Percentiles rank a stretch among this genome's conserved stretches.
phyloP scores from a whole-genome alignment of 179 eudicot genomes.

The Corrigiola litoralis region DNA sequence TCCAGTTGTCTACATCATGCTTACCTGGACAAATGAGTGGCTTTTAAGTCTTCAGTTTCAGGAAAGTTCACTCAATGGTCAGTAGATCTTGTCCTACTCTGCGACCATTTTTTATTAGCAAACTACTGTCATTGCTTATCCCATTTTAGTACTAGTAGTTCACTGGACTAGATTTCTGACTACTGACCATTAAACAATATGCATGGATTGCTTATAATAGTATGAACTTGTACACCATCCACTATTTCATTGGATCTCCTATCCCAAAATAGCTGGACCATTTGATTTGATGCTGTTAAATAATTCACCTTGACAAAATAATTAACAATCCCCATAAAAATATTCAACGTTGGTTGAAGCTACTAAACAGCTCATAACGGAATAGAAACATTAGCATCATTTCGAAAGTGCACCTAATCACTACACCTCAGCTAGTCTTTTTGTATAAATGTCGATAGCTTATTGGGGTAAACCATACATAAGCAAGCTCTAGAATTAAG shows the following conservation, averaged over 20 bases:
- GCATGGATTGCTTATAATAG: slow-evolving; percentile 27
- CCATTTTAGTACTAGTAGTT: slow-evolving; percentile 8
- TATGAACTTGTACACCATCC: slow-evolving; percentile 21
- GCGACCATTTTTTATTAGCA: slow-evolving; percentile 14
- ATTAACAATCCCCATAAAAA: slow-evolving; percentile 6
- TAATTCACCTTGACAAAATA: slow-evolving; percentile 21
- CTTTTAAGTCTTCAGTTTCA: slow-evolving; percentile 19
- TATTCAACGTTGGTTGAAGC: slow-evolving; percentile 22
- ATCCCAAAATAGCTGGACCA: slow-evolving; percentile 14
- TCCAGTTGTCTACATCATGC: not conserved
- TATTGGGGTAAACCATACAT: slow-evolving; percentile 26
- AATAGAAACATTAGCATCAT: slow-evolving; percentile 6
- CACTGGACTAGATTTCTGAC: slow-evolving; percentile 27
- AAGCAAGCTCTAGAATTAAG: slow-evolving; percentile 23
- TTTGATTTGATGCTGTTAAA: not conserved
- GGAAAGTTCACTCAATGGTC: slow-evolving; percentile 26
- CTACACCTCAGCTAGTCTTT: slow-evolving; percentile 25
- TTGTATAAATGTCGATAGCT: slow-evolving; percentile 7
- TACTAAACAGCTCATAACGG: slow-evolving; percentile 29
- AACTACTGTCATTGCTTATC: slow-evolving; percentile 15
- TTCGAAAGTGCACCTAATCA: slow-evolving; percentile 17
- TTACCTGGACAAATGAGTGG: slow-evolving; percentile 23
- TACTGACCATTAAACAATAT: slow-evolving; percentile 16
- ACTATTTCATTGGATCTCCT: slow-evolving; percentile 26
- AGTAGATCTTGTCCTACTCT: slow-evolving; percentile 17